phyloP scores from a whole-genome alignment of 495 filamentous ascomycete genomes.

The Platismatia glauca region DNA sequence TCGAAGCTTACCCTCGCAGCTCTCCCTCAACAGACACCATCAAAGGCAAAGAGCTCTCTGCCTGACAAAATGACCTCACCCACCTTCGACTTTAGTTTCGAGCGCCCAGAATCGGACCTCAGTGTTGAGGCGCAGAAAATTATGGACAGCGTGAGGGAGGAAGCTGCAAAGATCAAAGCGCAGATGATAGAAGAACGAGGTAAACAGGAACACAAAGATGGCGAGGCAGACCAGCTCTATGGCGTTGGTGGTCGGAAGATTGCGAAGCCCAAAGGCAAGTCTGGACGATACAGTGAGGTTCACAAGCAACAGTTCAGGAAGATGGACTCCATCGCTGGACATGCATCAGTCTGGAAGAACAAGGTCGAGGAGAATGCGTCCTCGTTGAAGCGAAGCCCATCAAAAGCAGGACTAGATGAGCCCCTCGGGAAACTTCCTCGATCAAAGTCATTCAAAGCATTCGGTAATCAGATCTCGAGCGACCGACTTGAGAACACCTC shows the following conservation, averaged over 20 bases:
- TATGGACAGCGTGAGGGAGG: constrained; percentile 65
- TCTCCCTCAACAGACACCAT: constrained; percentile 24
- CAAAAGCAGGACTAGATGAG: constrained; percentile 10
- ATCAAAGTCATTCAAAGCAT: constrained; percentile 29
- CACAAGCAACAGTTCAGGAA: constrained; percentile 88
- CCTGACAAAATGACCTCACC: constrained; percentile 42
- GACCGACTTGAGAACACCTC: constrained; percentile 30
- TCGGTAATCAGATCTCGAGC: constrained; percentile 20
- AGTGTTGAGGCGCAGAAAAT: constrained; percentile 65
- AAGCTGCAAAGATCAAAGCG: constrained; percentile 58
- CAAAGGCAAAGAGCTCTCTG: constrained; percentile 35
- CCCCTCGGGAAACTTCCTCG: constrained; percentile 11
- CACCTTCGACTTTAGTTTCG: constrained; percentile 66
- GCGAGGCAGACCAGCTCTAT: constrained; percentile 30
- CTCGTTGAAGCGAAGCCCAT: constrained; percentile 55
- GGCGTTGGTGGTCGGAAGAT: constrained; percentile 54
- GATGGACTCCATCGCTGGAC: constrained; percentile 89
- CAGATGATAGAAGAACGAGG: constrained; percentile 50
- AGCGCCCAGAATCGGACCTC: constrained; percentile 50
- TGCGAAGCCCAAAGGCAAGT: constrained; percentile 67
- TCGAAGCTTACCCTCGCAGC: background rate
- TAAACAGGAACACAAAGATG: constrained; percentile 33
- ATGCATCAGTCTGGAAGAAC: constrained; percentile 69
- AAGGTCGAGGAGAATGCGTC: constrained; percentile 45
- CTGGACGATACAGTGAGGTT: constrained; percentile 64